These are phyloP conservation scores for Bassia scoparia DNA, from an alignment of 148 eudicot genomes.

Conservation along the genomic window DNA sequence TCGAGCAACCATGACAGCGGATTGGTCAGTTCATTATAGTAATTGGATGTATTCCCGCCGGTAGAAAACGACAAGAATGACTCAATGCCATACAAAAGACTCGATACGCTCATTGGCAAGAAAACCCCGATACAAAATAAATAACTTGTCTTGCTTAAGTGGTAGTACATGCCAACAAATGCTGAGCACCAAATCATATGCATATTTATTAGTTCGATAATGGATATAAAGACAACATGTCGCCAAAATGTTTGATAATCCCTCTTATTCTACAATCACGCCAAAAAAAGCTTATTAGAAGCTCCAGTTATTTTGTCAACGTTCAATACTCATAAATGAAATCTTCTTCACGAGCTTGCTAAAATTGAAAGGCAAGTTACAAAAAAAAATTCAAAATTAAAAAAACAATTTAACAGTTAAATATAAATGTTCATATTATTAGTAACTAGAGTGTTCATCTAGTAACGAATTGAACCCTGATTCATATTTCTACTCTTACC, in stretches of 20 bases:
- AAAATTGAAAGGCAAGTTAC: no score
- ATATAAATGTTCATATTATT: no score
- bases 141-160: neutral
- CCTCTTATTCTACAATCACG: neutral
- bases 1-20: neutral
- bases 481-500: no score
- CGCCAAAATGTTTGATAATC: neutral
- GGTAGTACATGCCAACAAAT: neutral
- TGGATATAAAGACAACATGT: neutral
- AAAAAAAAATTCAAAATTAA: no score
- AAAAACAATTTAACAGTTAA: no score
- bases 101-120: neutral
- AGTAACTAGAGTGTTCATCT: no score
- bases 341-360: neutral
- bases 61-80: neutral
- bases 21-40: neutral
- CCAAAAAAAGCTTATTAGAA: neutral
- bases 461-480: neutral
- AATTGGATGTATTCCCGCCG: neutral
- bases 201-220: neutral
- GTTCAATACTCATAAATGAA: neutral
- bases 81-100: neutral
- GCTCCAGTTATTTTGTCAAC: neutral
- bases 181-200: slow-evolving; percentile 6
- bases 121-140: neutral